Conservation (phyloP, 306 rosid species). For the Comarum palustre region DNA sequence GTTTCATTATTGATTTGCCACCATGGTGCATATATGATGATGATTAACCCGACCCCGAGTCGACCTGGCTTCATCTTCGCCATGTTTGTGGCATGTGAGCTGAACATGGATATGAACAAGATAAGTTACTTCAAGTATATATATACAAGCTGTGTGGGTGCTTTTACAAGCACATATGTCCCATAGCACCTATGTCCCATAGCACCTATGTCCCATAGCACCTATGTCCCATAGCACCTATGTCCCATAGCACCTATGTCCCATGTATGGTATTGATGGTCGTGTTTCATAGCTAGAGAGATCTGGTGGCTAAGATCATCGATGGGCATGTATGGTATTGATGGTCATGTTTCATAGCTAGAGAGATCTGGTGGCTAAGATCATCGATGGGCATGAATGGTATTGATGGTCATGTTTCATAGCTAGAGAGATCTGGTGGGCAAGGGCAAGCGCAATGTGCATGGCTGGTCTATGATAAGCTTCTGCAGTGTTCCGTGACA, state of each 20-base stretch:
- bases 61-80: conserved; percentile 6
- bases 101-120: conserved; percentile 43
- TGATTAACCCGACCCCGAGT: neutral
- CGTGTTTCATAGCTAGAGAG: too few relatives aligned
- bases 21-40: neutral
- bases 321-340: too few relatives aligned
- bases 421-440: neutral
- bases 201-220: too few relatives aligned
- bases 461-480: neutral
- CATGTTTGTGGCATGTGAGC: conserved; percentile 74
- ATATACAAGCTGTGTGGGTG: conserved; percentile 18
- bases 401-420: conserved; percentile 28
- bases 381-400: too few relatives aligned
- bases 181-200: too few relatives aligned
- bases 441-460: conserved; percentile 2
- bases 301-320: too few relatives aligned
- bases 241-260: too few relatives aligned
- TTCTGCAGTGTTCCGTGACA: conserved; percentile 12
- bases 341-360: too few relatives aligned
- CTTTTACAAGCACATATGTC: conserved; percentile 46
- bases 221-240: too few relatives aligned
- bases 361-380: too few relatives aligned
- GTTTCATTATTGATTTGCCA: neutral
- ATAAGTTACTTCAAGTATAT: conserved; percentile 16
- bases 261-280: too few relatives aligned